Evolutionary conservation across 805 yeast genomes (phyloP).

Genomic region (Cyberlindnera subsufficiens): DNA sequence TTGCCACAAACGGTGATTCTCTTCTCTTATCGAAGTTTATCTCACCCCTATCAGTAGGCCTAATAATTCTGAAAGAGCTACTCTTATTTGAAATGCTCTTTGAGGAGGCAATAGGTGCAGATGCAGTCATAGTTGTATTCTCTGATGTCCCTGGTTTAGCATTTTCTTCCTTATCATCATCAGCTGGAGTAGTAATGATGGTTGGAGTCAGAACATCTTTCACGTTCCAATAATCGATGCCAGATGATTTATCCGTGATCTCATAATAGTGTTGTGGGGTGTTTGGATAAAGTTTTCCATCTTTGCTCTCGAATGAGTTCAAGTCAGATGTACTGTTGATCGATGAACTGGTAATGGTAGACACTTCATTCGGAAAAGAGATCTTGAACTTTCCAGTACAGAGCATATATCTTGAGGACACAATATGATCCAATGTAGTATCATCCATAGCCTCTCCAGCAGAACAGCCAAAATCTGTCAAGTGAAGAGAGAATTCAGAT

Average conservation of each 20-base stretch:
- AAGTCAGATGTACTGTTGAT: slow-evolving; percentile 42
- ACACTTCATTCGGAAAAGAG: slow-evolving; percentile 28
- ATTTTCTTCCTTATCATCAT: neutral
- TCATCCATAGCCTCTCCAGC: slow-evolving; percentile 55
- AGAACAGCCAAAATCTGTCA: slow-evolving; percentile 64
- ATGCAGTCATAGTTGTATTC: neutral
- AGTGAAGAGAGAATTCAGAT: slow-evolving; percentile 35
- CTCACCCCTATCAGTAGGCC: slow-evolving; percentile 58
- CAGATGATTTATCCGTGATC: slow-evolving; percentile 29
- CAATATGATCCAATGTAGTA: slow-evolving; percentile 32
- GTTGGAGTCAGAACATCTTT: slow-evolving; percentile 25
- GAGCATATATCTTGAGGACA: slow-evolving; percentile 29
- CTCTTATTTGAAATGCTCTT: slow-evolving; percentile 9
- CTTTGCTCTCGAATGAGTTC: slow-evolving; percentile 45
- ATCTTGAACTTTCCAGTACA: slow-evolving; percentile 29
- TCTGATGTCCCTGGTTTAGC: neutral
- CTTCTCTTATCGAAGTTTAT: slow-evolving; percentile 79
- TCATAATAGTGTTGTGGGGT: slow-evolving; percentile 67
- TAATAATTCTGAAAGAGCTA: slow-evolving; percentile 58
- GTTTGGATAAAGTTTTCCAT: slow-evolving; percentile 43
- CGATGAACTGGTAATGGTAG: slow-evolving; percentile 34
- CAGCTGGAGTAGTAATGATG: neutral
- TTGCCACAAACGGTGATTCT: slow-evolving; percentile 73
- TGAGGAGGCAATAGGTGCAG: slow-evolving; percentile 1
- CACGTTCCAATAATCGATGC: slow-evolving; percentile 50